Evolutionary conservation across 2,329 filamentous ascomycete genomes (phyloP).

Genomic region (Aureobasidium sp.): DNA sequence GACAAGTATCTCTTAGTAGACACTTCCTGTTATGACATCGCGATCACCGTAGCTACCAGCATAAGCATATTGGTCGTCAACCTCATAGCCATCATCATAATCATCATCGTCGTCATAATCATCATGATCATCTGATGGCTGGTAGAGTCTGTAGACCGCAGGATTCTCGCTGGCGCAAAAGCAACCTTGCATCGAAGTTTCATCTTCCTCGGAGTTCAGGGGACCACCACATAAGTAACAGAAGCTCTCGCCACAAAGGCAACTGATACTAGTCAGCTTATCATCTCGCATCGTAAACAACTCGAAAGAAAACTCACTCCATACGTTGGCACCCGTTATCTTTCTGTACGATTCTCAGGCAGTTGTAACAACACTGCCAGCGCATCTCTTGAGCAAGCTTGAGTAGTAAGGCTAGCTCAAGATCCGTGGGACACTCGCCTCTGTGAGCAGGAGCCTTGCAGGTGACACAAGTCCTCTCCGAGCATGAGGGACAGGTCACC

Average conservation of each 20-base stretch:
- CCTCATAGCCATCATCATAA: too few relatives aligned
- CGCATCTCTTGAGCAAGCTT: neutral
- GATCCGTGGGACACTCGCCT: neutral
- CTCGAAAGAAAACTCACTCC: neutral
- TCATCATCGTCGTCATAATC: too few relatives aligned
- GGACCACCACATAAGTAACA: neutral
- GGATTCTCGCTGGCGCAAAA: too few relatives aligned
- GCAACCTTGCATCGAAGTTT: too few relatives aligned
- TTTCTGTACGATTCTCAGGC: neutral
- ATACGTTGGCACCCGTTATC: neutral
- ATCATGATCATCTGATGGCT: neutral
- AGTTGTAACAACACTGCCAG: conserved; percentile 5
- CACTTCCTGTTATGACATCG: too few relatives aligned
- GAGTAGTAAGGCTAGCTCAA: neutral
- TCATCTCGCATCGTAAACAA: neutral
- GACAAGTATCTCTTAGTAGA: too few relatives aligned
- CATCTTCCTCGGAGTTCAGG: neutral
- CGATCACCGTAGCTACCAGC: too few relatives aligned
- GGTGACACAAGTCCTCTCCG: neutral
- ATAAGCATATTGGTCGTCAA: too few relatives aligned
- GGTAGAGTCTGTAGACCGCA: neutral
- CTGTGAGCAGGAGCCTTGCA: neutral
- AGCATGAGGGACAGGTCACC: neutral
- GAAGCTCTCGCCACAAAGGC: neutral
- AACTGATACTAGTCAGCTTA: neutral